Percentiles rank a stretch among this genome's conserved stretches.
Evolutionary conservation across 257 asterid species (phyloP).

Genomic region (Fraxinus excelsior): DNA sequence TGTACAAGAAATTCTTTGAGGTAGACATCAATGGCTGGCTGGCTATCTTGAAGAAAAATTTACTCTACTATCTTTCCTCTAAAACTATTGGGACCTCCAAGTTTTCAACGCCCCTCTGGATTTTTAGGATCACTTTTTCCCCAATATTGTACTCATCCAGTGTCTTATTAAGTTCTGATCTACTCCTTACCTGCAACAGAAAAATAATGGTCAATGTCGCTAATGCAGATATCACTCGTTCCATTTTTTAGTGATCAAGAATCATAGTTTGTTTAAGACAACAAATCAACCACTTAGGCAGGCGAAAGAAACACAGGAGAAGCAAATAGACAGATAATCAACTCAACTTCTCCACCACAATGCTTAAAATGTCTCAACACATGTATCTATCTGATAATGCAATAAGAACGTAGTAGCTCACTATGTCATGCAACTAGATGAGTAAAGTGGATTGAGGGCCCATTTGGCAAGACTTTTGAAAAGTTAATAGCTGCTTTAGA

Average conservation of each 20-base stretch:
- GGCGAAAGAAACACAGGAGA: background rate
- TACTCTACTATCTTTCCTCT: constrained; percentile 54
- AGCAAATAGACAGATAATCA: background rate
- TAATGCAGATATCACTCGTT: background rate
- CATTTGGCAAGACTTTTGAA: too few species aligned
- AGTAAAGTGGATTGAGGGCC: background rate
- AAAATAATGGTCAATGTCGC: constrained; percentile 1
- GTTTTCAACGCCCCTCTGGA: constrained; percentile 57
- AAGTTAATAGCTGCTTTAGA: too few species aligned
- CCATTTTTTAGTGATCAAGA: background rate
- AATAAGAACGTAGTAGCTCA: background rate
- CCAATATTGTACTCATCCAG: constrained; percentile 78
- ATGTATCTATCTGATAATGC: too few species aligned
- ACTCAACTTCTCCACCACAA: too few species aligned
- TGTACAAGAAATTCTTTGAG: background rate
- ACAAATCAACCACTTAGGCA: background rate
- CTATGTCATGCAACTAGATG: background rate
- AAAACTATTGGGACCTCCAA: constrained; percentile 66
- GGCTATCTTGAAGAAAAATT: background rate
- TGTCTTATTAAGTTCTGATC: constrained; percentile 67
- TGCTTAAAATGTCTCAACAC: too few species aligned
- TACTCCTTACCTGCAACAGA: constrained; percentile 62
- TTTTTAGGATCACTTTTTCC: constrained; percentile 63
- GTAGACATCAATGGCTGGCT: background rate
- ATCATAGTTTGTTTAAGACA: background rate